Conservation (phyloP, 1,139 yeast genomes). For the Suhomyces atakaporum region DNA sequence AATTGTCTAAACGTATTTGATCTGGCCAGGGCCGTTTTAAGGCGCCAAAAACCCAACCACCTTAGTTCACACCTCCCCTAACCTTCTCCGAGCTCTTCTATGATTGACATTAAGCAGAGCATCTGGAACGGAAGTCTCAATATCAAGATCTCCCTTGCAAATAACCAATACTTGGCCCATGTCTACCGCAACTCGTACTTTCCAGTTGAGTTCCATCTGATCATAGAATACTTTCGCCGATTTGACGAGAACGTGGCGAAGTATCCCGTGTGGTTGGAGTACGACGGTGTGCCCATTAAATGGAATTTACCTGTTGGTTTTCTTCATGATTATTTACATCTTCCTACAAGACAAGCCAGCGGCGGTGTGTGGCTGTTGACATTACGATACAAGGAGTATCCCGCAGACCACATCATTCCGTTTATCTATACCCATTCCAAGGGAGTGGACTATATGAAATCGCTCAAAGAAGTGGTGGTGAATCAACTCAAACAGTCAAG, state of each 20-base stretch:
- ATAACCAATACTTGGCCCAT: conserved; percentile 25
- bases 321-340: conserved; percentile 54
- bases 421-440: conserved; percentile 20
- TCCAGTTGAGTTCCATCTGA: conserved; percentile 45
- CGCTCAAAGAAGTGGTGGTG: conserved; percentile 57
- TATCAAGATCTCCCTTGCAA: conserved; percentile 32
- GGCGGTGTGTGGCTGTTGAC: conserved; percentile 49
- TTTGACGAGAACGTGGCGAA: conserved; percentile 31
- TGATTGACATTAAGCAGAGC: conserved; percentile 31
- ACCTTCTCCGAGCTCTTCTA: too few relatives aligned
- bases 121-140: conserved; percentile 63
- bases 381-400: conserved; percentile 47
- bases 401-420: conserved; percentile 56
- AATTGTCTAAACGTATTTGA: too few relatives aligned
- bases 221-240: conserved; percentile 48
- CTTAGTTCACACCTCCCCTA: too few relatives aligned
- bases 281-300: conserved; percentile 59
- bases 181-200: conserved; percentile 57
- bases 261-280: conserved; percentile 64
- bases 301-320: conserved; percentile 86
- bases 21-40: too few relatives aligned
- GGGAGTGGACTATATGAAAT: conserved; percentile 25
- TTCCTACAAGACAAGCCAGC: conserved; percentile 8
- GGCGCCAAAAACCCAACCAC: too few relatives aligned
- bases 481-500: conserved; percentile 82